Conservation (phyloP, 2,329 filamentous ascomycete species). For the Chaetomium globosum region DNA sequence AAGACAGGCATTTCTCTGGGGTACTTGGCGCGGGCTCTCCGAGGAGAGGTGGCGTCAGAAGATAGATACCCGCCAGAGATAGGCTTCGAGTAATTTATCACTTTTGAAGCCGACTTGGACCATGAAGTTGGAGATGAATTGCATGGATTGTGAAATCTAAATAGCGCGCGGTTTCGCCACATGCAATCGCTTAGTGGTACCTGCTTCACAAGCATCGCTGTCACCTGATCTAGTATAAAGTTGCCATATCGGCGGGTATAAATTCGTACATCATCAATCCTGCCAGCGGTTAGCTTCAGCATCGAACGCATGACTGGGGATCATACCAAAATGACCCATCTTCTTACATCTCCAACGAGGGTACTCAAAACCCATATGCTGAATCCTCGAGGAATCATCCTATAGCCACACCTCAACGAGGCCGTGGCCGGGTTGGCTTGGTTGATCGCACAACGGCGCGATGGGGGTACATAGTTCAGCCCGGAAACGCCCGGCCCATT, state of each 20-base stretch:
- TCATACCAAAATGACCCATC: background rate
- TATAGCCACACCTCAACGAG: background rate
- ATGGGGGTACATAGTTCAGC: constrained; percentile 12
- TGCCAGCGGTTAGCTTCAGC: background rate
- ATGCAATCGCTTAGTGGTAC: background rate
- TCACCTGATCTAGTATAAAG: background rate
- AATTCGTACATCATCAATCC: constrained; percentile 13
- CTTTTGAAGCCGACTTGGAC: background rate
- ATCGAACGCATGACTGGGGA: too few relatives aligned
- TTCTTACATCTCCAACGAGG: background rate
- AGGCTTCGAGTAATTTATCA: constrained; percentile 3
- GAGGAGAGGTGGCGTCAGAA: background rate
- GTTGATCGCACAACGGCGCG: background rate
- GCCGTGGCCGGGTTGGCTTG: background rate
- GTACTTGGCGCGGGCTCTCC: background rate
- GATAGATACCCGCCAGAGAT: background rate
- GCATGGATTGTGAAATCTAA: background rate
- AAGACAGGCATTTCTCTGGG: background rate
- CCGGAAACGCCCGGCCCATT: constrained; percentile 40
- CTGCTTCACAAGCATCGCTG: background rate
- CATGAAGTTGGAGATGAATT: background rate
- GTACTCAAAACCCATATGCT: background rate
- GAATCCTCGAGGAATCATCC: background rate
- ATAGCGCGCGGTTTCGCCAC: background rate
- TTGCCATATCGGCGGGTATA: constrained; percentile 23